Evolutionary conservation across 352 stramenopile species (phyloP), one percentile per base, ranked within the genome.

Genomic region (Albugo candida): DNA sequence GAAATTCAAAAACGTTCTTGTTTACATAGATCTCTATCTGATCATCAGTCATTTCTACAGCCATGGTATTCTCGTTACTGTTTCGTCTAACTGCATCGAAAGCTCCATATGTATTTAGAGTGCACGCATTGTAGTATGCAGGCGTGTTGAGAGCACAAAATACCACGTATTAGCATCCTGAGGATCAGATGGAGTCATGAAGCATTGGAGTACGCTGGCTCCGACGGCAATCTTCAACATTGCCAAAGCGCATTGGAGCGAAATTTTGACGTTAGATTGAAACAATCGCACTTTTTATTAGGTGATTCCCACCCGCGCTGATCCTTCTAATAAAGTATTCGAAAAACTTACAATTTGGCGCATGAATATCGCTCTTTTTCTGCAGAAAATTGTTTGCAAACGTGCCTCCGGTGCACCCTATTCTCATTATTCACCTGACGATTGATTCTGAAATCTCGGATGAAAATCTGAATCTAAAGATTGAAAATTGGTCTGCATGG

Each of bases 211-310:
- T 36, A 54, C 88, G 5, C 80, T 78, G 20, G 59, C 58, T 27
- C 63, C 51, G 8, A 63, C 56, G 0, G 75, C 70, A 0, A 48
- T 79, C 20, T 63, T 58, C 2, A 43, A 3, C 3, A 19, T 43
- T 10, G 83, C 68, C 19, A 84, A 92, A 45, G 35, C 55, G 13
- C 78, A 74, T 13, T 77, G 91, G 55, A 54, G 59, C 36, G 83
- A 94, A 46, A 78, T 94, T 38, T 67, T 94, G 0, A 61, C 74
- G 20, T 63, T 89, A 36, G 83, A 95, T 60, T 95, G 83, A 81
- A 92, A 92, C 67, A 94, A 94, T 62, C 94, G 94, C 65, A 91
- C 92, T 43, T 68, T 83, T 41, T 85, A 83, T 39, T 58, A 92
- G 56, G 53, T 94, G 47, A 74, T 87, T 20, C 85, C 81, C 0